Base-by-base conservation (phyloP, 257 asterid species). In the Plantago ovata region DNA sequence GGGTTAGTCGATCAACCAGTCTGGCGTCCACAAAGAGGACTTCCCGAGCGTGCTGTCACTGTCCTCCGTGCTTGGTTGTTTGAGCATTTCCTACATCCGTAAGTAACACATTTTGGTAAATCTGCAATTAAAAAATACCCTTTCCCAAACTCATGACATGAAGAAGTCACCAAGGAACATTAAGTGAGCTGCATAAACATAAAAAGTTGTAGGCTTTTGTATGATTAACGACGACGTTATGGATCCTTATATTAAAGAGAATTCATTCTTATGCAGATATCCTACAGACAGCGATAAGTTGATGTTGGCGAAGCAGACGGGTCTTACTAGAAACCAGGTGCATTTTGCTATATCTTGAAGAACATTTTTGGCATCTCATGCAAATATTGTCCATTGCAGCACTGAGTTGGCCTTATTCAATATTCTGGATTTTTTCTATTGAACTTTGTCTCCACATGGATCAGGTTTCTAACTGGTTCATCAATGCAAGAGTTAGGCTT, bases 21-120 rank as follows among this genome's bases (percentile, higher is more conserved):
- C 24, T 93, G 98, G 98, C 83, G 98, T 3, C 97, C 98, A 3
- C 98, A 93, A 67, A 64, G 97, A 72, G 98, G 98, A 2, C 95
- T 93, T 8, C 98, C 98, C 0, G 98, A 93, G 66, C 95, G 86
- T 18, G 98, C 98, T 63, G 98, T 93, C 2, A 71, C 89, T 3
- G 96, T 93, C 39, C 96, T 93, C 9, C 85, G 95, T 1, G 81
- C 97, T 12, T 93, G 98, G 98, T 44, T 93, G 65, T 93, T 89
- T 55, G 98, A 89, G 41, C 98, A 93, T 68, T 93, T 93, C 56
- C 73, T 93, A 16, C 98, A 93, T 73, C 98, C 98, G 98, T 93
- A 79, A 84, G 98, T 70, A 11, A 44, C 46, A 2, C 32, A 19
- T n/a, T 7, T 13, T 50, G 8, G 32, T 28, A 16, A 16, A 38